Conservation (phyloP, 1,284 basidiomycete genomes). For the Schizophyllum amplum region DNA sequence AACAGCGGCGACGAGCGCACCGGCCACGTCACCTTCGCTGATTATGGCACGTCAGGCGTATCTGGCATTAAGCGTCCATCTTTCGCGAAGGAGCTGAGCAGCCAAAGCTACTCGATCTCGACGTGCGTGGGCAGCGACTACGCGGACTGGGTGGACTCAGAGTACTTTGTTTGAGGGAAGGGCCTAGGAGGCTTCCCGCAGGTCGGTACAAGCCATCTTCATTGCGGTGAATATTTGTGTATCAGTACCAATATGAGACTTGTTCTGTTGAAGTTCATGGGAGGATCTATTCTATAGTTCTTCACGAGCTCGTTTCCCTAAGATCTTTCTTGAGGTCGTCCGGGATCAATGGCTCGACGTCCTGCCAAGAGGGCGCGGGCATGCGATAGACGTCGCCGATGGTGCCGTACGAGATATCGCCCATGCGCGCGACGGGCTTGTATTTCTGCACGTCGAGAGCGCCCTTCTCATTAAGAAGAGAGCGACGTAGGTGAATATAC, state of each 20-base stretch:
- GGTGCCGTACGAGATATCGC: constrained; percentile 43
- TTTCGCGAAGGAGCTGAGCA: constrained; percentile 31
- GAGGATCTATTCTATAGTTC: background rate
- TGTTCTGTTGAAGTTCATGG: too few species aligned
- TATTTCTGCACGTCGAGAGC: constrained; percentile 46
- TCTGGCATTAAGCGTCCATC: constrained; percentile 25
- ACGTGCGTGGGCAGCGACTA: constrained; percentile 36
- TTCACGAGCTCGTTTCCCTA: background rate
- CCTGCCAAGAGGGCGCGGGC: constrained; percentile 37
- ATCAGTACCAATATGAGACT: too few species aligned
- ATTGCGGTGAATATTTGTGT: background rate
- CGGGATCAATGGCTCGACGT: background rate
- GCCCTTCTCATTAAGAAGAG: constrained; percentile 32
- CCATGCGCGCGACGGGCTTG: constrained; percentile 46
- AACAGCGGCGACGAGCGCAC: constrained; percentile 28
- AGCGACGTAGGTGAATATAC: constrained; percentile 54
- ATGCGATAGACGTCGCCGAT: constrained; percentile 39
- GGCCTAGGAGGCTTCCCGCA: too few species aligned
- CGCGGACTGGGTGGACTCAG: constrained; percentile 34
- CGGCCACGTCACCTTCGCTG: constrained; percentile 36
- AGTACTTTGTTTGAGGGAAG: constrained; percentile 28
- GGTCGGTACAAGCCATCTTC: too few species aligned
- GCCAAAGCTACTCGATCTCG: constrained; percentile 28
- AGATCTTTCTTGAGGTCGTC: background rate
- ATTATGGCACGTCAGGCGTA: constrained; percentile 36